phyloP scores from a whole-genome alignment of 805 yeast species.

The Danielia reshetovae region DNA sequence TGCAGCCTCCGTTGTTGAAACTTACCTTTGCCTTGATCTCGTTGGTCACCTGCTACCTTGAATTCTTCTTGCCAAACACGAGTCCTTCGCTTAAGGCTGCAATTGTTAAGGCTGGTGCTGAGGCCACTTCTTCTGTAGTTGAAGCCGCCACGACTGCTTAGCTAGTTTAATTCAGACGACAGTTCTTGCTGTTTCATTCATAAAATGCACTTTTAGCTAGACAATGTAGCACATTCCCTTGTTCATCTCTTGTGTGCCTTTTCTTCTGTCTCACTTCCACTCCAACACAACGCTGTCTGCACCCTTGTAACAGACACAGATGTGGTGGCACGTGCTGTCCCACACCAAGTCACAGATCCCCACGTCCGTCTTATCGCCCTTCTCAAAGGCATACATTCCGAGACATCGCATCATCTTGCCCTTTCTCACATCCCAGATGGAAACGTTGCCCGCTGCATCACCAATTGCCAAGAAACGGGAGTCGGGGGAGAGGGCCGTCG shows the following conservation, averaged over 20 bases:
- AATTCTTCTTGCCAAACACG: constrained; percentile 44
- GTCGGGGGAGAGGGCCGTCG: constrained; percentile 50
- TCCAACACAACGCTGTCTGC: constrained; percentile 17
- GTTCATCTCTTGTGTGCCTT: too few species aligned
- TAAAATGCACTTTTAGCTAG: too few species aligned
- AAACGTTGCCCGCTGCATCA: constrained; percentile 57
- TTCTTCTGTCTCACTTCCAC: constrained; percentile 4
- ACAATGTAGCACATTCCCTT: neutral
- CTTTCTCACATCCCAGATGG: constrained; percentile 44
- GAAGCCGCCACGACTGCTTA: constrained; percentile 9
- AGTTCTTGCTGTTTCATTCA: too few species aligned
- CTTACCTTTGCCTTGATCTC: constrained; percentile 45
- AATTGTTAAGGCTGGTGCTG: constrained; percentile 15
- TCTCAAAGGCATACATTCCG: constrained; percentile 3
- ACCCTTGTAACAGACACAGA: constrained; percentile 35
- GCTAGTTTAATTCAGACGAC: too few species aligned
- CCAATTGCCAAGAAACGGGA: constrained; percentile 54
- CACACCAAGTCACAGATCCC: constrained; percentile 39
- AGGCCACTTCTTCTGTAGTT: constrained; percentile 6
- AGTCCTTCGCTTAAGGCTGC: constrained; percentile 27
- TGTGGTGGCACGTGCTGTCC: constrained; percentile 24
- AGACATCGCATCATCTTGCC: neutral
- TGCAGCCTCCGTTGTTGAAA: constrained; percentile 48
- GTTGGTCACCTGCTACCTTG: constrained; percentile 52
- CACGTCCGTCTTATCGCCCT: constrained; percentile 7